Percentiles rank a stretch among this genome's conserved stretches.
Conservation (phyloP, 1,284 basidiomycete genomes). For the Sporisorium reilianum region DNA sequence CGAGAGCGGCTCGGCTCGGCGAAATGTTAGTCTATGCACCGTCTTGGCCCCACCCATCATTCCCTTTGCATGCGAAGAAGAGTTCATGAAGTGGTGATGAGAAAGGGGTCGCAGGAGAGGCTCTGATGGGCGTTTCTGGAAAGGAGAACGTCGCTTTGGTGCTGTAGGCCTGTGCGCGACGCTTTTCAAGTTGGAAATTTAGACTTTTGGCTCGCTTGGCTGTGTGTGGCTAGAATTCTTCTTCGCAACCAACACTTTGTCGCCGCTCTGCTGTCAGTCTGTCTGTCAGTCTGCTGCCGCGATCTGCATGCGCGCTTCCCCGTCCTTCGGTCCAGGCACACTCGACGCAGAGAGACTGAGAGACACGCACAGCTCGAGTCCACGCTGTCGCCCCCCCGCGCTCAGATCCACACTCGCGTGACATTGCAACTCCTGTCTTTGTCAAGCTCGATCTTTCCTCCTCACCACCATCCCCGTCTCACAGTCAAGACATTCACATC, state of each 20-base stretch:
- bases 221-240: not conserved
- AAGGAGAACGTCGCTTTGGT: not conserved
- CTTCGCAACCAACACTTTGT: slow-evolving; percentile 18
- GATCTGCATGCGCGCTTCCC: slow-evolving; percentile 12
- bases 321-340: slow-evolving; percentile 6
- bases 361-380: slow-evolving; percentile 1
- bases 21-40: slow-evolving; percentile 6
- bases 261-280: not conserved
- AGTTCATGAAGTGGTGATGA: not conserved
- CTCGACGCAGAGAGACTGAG: too few species aligned
- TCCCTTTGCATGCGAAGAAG: not conserved
- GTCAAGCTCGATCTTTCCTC: not conserved
- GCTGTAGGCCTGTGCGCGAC: slow-evolving; percentile 6
- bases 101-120: not conserved
- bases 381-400: slow-evolving; percentile 8
- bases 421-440: too few species aligned
- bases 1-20: slow-evolving; percentile 2
- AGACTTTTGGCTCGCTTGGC: slow-evolving; percentile 1
- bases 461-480: not conserved
- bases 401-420: slow-evolving; percentile 27
- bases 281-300: too few species aligned
- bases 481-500: not conserved
- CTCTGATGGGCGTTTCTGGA: too few species aligned
- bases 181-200: slow-evolving; percentile 5
- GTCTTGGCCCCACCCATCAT: not conserved